phyloP scores from a whole-genome alignment of 495 filamentous ascomycete species.

The Tetracladium marchalianum region DNA sequence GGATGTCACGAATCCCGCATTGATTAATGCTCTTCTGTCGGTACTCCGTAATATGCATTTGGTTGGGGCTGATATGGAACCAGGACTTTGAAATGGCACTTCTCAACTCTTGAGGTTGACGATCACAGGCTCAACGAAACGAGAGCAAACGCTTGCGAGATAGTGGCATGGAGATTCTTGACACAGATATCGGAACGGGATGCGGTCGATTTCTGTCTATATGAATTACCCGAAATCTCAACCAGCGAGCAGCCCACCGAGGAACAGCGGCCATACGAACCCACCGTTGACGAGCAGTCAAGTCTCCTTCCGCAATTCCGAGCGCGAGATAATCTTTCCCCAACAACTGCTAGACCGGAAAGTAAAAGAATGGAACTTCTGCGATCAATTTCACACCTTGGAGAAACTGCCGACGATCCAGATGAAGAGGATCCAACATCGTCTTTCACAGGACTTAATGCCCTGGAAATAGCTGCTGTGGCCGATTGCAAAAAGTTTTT shows the following conservation, averaged over 20 bases:
- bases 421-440: conserved; percentile 46
- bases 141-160: conserved; percentile 78
- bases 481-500: conserved; percentile 87
- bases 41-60: conserved; percentile 14
- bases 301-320: conserved; percentile 17
- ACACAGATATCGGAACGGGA: conserved; percentile 70
- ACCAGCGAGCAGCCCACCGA: conserved; percentile 14
- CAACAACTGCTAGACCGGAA: conserved; percentile 11
- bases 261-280: conserved; percentile 19
- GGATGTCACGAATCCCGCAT: conserved; percentile 58
- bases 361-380: conserved; percentile 16
- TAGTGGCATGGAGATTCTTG: conserved; percentile 84
- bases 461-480: conserved; percentile 81
- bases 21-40: conserved; percentile 73
- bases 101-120: conserved; percentile 46
- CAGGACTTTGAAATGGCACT: conserved; percentile 78
- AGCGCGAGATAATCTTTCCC: conserved; percentile 4
- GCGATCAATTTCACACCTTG: conserved; percentile 16
- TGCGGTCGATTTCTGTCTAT: conserved; percentile 73
- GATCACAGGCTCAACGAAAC: conserved; percentile 65
- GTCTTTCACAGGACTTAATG: conserved; percentile 69
- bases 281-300: conserved; percentile 8
- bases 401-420: conserved; percentile 19
- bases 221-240: conserved; percentile 51
- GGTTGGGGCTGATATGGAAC: not conserved